Evolutionary conservation across 192 early-diverging fungal genomes (phyloP).

Genomic region (Podila epicladia): DNA sequence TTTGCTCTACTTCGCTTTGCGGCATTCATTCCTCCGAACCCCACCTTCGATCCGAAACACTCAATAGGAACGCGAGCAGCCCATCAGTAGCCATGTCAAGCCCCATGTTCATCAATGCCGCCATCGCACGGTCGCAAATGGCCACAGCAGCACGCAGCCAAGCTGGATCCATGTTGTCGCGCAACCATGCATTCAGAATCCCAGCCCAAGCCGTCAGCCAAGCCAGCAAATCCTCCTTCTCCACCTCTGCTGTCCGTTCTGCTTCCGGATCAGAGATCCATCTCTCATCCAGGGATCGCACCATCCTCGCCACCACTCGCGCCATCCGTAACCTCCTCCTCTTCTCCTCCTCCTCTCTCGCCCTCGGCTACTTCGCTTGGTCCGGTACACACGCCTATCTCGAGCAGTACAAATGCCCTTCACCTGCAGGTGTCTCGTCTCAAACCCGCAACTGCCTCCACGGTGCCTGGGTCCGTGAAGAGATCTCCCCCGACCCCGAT

Average conservation of each 20-base stretch:
- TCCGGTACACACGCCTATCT: constrained; percentile 62
- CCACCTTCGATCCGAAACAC: no score
- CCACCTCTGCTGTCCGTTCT: background rate
- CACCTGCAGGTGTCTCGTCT: constrained; percentile 49
- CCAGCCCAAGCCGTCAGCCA: background rate
- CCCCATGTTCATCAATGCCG: background rate
- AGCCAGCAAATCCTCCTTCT: no score
- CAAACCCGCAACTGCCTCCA: constrained; percentile 56
- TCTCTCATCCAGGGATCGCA: constrained; percentile 3
- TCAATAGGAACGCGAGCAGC: no score
- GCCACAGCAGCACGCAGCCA: no score
- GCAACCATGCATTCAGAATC: constrained; percentile 2
- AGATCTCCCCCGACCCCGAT: constrained; percentile 52
- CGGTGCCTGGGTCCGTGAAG: constrained; percentile 66
- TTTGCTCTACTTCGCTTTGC: no score
- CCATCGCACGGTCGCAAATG: background rate
- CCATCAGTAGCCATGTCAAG: background rate
- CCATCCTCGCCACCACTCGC: constrained; percentile 20
- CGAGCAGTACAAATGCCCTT: constrained; percentile 57
- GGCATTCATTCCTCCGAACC: no score
- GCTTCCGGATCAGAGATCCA: background rate
- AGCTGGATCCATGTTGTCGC: no score
- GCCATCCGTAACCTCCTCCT: constrained; percentile 34
- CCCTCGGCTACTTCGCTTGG: constrained; percentile 49
- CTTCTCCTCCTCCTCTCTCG: constrained; percentile 35